Evolutionary conservation across 768 basidiomycete genomes (phyloP).

Genomic region (Coprinopsis cinerea): DNA sequence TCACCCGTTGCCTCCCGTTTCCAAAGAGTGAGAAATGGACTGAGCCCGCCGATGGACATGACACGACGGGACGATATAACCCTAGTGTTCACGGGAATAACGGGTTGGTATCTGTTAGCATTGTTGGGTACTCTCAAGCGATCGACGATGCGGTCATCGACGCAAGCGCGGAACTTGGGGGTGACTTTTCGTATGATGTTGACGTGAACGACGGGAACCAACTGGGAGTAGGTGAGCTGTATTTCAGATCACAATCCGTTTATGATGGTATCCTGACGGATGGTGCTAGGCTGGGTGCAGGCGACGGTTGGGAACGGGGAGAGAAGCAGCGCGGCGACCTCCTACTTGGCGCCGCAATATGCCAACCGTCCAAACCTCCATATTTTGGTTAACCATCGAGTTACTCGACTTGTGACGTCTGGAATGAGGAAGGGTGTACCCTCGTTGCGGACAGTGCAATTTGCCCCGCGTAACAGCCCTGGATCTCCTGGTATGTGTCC

Average conservation of each 20-base stretch:
- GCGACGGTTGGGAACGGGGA: conserved; percentile 12
- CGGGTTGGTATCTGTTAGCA: conserved; percentile 23
- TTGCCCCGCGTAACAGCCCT: background rate
- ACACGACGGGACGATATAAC: conserved; percentile 26
- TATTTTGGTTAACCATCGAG: conserved; percentile 13
- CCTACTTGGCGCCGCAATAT: conserved; percentile 17
- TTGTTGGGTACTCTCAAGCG: conserved; percentile 20
- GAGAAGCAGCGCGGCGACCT: conserved; percentile 17
- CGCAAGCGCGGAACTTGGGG: conserved; percentile 26
- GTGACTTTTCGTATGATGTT: conserved; percentile 33
- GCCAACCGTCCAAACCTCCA: conserved; percentile 17
- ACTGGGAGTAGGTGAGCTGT: background rate
- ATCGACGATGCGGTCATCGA: conserved; percentile 28
- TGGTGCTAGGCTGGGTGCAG: conserved; percentile 6
- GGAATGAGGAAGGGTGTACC: background rate
- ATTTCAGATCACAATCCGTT: background rate
- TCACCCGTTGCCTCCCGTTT: conserved; percentile 2
- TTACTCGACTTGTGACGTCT: background rate
- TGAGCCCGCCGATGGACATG: conserved; percentile 26
- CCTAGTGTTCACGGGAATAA: conserved; percentile 24
- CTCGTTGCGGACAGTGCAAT: conserved; percentile 3
- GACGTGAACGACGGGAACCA: background rate
- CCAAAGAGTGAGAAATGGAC: conserved; percentile 21
- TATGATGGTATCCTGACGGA: background rate
- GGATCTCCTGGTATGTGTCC: background rate